Evolutionary conservation across 176 grass and related monocot species (phyloP), one percentile per base, ranked within the genome.

Genomic region (Coix lacrymajobi): DNA sequence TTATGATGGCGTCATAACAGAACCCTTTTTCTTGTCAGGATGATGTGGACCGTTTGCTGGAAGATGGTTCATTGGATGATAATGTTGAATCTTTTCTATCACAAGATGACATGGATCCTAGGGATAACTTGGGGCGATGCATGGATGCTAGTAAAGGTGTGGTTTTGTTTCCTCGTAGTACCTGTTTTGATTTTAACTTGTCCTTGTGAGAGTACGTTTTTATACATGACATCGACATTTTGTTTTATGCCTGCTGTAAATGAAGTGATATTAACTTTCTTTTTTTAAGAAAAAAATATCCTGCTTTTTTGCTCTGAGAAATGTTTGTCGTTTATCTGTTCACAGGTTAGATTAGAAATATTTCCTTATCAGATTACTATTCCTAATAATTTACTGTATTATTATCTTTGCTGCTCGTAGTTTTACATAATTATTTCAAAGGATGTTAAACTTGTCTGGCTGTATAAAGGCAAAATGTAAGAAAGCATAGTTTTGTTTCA

Each of bases 81-180:
- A 99, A 99, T 79, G 97, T 99, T 32, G 97, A 99, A 79, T 99
- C 97, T 66, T 99, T 96, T 92, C 78, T 99, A 90, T 99, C 97
- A 66, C 97, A 94, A 68, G 97, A 99, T 92, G 97, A 99, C 44
- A 87, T 92, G 57, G 97, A 99, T 88, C 93, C 93, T 64, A 99
- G 97, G 85, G 97, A 99, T 52, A 69, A 76, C 31, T 44, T 94
- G 85, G 97, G 93, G 26, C 91, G 93, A 61, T 84, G 83, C 71
- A 94, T 96, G 93, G 97, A 96, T 94, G 91, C 88, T 11, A 77
- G 89, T 69, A 99, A 99, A 92, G 97, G 97, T 99, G 69, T 45
- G 66, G 19, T 69, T 81, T 87, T 31, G 29, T 29, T 62, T 75
- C 38, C 13, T 77, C 10, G 37, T 62, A 48, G 37, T 71, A 68